Evolutionary conservation across 805 yeast species (phyloP), one percentile per base, ranked within the genome.

Genomic region (Starmera caribaea): DNA sequence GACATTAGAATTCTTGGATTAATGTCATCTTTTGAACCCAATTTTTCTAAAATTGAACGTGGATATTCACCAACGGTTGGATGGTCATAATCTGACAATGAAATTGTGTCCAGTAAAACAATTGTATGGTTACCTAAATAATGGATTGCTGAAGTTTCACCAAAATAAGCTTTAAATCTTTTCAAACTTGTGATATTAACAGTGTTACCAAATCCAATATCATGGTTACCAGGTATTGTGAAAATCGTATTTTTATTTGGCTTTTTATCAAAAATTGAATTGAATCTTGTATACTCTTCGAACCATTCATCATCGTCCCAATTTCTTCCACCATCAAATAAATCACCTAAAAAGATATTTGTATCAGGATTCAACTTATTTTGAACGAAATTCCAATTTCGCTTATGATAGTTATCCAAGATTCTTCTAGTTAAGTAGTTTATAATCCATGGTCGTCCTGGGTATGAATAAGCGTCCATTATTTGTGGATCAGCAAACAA

Each of bases 401-500:
- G 69, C 45, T 74, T 79, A 49, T 87, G 79, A 52, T 86, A 89
- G 47, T 82, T 78, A 56, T 92, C 98, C 13, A 83, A 69, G 32
- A 86, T 54, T 41, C 65, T 58, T 45, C 72, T 68, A 1, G 92
- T 74, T n/a, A 85, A 46, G 47, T 63, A 69, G 54, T 73, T 71
- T 17, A 74, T 56, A 3, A 65, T 21, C 33, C 62, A 45, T 15
- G 80, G 75, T 49, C 88, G 63, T 3, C 74, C 79, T 0, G 95
- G 95, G 56, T 92, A 92, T 0, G 97, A 83, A 58, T 83, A 76
- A 21, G 69, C 81, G 54, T 92, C 99, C 51, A 92, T 81, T 34
- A 92, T 69, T 58, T 92, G 99, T 0, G 98, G 98, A 55, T 92
- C 99, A 0, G 97, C 97, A 30, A 86, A 68, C 11, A 92, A 45